Base-by-base conservation (phyloP, 2,329 filamentous ascomycete genomes). In the Aureobasidium pullulans region DNA sequence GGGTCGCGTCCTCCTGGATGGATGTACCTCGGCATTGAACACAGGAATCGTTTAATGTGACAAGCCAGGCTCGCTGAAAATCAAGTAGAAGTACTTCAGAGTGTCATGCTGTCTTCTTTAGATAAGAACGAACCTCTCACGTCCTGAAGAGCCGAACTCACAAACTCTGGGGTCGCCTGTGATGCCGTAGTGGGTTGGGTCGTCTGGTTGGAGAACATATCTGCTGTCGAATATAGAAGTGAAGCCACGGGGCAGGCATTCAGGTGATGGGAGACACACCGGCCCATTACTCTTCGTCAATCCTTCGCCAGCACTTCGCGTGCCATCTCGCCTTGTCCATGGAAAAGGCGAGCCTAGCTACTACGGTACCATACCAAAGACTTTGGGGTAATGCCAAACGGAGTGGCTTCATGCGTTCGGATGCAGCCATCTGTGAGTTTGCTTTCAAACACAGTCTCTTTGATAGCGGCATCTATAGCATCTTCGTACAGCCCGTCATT, bases 161-260 rank as follows among this genome's bases (percentile, higher is more conserved):
- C 88, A 63, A 83, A 77, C 5, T 79, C 73, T 0, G 86, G 76
- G 64, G 63, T 89, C 83, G 34, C 86, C 88, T 0, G 87, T 90
- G 60, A 89, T 77, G 60, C 88, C 82, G 70, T 87, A 90, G 15
- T 84, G 87, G 75, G 93, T 88, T 57, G 92, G 89, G 2, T 88
- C 88, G 72, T 93, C 88, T 23, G 88, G 88, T 8, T 86, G 81
- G 44, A 89, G 76, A 29, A 88, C 82, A 67, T 89, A 89, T 57
- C 79, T 78, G 42, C 75, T 72, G 59, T 86, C 81, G 42, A 73
- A 70, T 47, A 86, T 77, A 15, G 74, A 74, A 2, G 79, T 75
- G 69, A 87, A 82, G 28, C 84, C 85, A 6, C 71, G 73, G 8
- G 80, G 78, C 6, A 87, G 65, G 10, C 75, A 75, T 68, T 69